Base-by-base conservation (phyloP, 192 early-diverging fungal genomes). In the Coemansia sp. region DNA sequence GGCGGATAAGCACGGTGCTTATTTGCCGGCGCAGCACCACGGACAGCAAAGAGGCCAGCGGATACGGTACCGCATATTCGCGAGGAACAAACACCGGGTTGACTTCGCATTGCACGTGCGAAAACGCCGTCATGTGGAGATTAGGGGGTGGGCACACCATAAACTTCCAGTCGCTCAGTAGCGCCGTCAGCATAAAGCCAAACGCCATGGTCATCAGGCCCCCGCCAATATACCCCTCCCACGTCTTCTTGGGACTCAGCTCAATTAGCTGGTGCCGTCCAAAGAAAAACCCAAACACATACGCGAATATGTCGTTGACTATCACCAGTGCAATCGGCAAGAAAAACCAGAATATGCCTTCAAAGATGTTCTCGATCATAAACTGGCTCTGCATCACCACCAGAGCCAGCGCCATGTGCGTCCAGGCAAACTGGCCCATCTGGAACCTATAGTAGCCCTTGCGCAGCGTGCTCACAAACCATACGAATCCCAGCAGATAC, bases 201-300 rank as follows among this genome's bases (percentile, higher is more conserved):
- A 94, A 92, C n/a, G 90, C 69, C 61, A 96, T 68, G 0, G 96
- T 98, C 33, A 83, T 83, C 48, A 91, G 56, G 42, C 90, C 85
- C 19, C 84, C 96, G 55, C 96, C 96, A 51, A 96, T 82, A 53
- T 95, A 98, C 4, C 96, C 96, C 68, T 98, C 96, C 71, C 92
- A 91, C 12, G 96, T 98, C 81, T 98, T 98, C 73, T 98, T 98
- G 37, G 96, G 96, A 65, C 88, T 91, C n/a, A 98, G 75, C 63
- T 87, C 84, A 60, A 96, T 95, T 33, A 98, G 80, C 28, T 87
- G 91, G 10, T 92, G 93, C 39, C 83, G 83, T 12, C 96, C 96
- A 71, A 84, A 95, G 74, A 98, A 95, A 79, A 95, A 95, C 28
- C 96, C 96, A 76, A 87, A 93, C 21, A 96, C 79, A 63, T 98